phyloP scores from a whole-genome alignment of 1,284 basidiomycete genomes.

The Cryptococcus amylolentus region DNA sequence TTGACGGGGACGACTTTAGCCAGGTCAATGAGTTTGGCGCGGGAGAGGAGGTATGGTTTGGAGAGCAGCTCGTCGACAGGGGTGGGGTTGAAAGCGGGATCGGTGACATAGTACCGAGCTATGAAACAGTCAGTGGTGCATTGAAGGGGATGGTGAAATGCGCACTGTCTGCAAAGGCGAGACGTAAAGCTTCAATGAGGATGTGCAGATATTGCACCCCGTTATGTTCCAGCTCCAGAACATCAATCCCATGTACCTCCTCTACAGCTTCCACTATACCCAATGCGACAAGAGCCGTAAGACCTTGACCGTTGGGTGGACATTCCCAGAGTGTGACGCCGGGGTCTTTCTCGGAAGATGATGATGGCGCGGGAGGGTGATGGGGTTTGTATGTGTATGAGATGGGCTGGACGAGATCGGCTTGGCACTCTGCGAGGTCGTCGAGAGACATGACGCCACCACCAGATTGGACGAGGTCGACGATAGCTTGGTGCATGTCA shows the following conservation, averaged over 20 bases:
- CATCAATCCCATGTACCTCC: constrained; percentile 63
- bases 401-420: constrained; percentile 81
- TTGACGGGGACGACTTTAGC: constrained; percentile 62
- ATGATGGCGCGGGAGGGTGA: constrained; percentile 56
- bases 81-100: constrained; percentile 70
- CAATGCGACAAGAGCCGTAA: constrained; percentile 87
- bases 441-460: constrained; percentile 88
- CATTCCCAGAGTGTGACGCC: constrained; percentile 55
- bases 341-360: background rate
- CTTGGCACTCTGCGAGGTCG: constrained; percentile 75
- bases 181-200: constrained; percentile 63
- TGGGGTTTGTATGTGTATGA: constrained; percentile 68
- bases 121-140: background rate
- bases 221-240: constrained; percentile 81
- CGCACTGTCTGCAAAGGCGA: constrained; percentile 37
- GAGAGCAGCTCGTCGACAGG: constrained; percentile 74
- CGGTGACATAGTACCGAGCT: constrained; percentile 78
- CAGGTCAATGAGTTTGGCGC: constrained; percentile 77
- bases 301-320: constrained; percentile 91
- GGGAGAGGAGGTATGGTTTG: constrained; percentile 74
- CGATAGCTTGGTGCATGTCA: constrained; percentile 65
- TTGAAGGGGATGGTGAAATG: background rate
- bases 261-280: constrained; percentile 87
- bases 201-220: constrained; percentile 81
- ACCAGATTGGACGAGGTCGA: constrained; percentile 69